Base-by-base conservation (phyloP, 306 rosid genomes). In the Casuarina equisetifolia region DNA sequence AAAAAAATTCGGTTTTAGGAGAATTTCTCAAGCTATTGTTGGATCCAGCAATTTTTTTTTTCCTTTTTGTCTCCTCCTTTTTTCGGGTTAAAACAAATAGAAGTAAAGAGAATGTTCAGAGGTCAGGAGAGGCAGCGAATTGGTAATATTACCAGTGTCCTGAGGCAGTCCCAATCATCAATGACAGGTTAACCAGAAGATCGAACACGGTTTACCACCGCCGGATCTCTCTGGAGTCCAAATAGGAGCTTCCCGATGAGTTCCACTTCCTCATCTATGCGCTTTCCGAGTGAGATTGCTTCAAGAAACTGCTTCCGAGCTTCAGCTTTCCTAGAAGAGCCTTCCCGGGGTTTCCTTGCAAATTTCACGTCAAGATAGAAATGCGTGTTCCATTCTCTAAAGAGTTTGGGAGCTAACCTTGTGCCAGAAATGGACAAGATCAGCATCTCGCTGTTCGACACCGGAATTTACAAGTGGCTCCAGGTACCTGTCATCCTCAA, bases 371-470 rank as follows among this genome's bases (percentile, higher is more conserved):
- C 71, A 66, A 66, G 50, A 66, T 13, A 39, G 71, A 40, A 66
- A 40, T 4, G 70, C 11, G n/a, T n/a, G 32, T n/a, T 15, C 35
- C 49, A 67, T 66, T 66, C 71, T 20, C 40, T 67, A 62, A 59
- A 4, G 67, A 74, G 81, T 36, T 12, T 52, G 19, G 58, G 69
- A 70, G 57, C 80, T 48, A 74, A 95, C 99, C 97, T 92, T 96
- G 53, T 90, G 84, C 99, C 99, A 96, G 82, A 92, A 96, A 84
- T 96, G 99, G 79, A 96, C 72, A 51, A 96, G 94, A 88, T 96
- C 99, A 40, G 99, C 99, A 79, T 92, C 99, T 6, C 98, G 90
- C 84, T 96, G 98, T 85, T 87, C 92, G 79, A 84, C 84, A 63
- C 91, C 84, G 68, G 92, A 84, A 82, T 84, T 86, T 53, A 88